Conservation (phyloP, 2,329 filamentous ascomycete species). For the Fusarium annulatum region DNA sequence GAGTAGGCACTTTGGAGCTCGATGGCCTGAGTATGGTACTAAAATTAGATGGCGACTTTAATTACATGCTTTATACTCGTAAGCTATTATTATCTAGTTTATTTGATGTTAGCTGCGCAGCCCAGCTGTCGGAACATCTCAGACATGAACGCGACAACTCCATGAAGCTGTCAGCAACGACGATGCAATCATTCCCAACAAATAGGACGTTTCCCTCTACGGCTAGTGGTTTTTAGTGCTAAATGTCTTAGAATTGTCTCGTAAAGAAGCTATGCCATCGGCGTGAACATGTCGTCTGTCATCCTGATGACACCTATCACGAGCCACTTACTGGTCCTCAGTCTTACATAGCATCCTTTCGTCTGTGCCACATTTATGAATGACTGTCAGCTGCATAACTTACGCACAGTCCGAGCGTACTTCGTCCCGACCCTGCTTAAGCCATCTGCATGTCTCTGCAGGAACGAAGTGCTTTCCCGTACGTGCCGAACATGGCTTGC, state of each 20-base stretch:
- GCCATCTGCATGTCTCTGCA: background rate
- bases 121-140: background rate
- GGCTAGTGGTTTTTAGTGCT: background rate
- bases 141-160: background rate
- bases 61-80: background rate
- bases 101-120: background rate
- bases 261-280: background rate
- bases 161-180: background rate
- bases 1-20: background rate
- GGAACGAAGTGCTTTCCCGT: background rate
- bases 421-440: background rate
- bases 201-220: rapidly evolving
- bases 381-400: background rate
- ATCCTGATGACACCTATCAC: background rate
- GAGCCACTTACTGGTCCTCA: background rate
- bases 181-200: background rate
- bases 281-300: background rate
- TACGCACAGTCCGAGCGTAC: background rate
- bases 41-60: background rate
- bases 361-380: background rate
- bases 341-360: background rate
- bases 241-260: rapidly evolving
- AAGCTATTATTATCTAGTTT: too few relatives aligned
- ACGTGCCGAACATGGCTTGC: background rate
- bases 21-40: too few relatives aligned